phyloP scores from a whole-genome alignment of 2,329 filamentous ascomycete species.

The Fusarium bactridioides region DNA sequence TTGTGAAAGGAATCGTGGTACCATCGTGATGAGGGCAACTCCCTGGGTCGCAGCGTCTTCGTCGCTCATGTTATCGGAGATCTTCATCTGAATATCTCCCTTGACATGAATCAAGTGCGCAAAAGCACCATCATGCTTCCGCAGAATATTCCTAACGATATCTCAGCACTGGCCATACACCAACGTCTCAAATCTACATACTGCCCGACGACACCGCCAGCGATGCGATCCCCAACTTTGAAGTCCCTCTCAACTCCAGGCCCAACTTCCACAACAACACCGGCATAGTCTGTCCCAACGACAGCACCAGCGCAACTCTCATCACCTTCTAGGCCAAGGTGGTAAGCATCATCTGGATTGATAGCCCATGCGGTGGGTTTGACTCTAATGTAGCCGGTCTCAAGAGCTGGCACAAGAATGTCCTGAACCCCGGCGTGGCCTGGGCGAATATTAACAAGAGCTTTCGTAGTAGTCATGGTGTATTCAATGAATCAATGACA shows the following conservation, averaged over 20 bases:
- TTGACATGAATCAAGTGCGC: slow-evolving; percentile 50
- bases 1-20: rapidly evolving
- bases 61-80: slow-evolving; percentile 49
- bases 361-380: neutral
- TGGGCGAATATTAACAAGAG: neutral
- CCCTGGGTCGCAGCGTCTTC: slow-evolving; percentile 57
- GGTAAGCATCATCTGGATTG: neutral
- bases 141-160: neutral
- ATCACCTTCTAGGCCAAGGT: neutral
- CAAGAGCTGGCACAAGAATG: neutral
- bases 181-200: neutral
- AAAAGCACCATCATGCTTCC: slow-evolving; percentile 48
- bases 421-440: neutral
- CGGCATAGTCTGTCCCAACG: slow-evolving; percentile 56
- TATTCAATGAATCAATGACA: rapidly evolving
- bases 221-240: slow-evolving; percentile 56
- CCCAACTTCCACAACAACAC: slow-evolving; percentile 56
- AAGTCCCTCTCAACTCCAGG: slow-evolving; percentile 46
- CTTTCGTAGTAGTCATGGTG: neutral
- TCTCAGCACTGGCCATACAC: neutral
- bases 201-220: slow-evolving; percentile 5
- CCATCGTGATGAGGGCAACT: slow-evolving; percentile 50
- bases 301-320: slow-evolving; percentile 16
- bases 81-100: slow-evolving; percentile 52
- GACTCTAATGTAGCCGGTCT: neutral